Conservation (phyloP, 805 yeast genomes). For the Pichia membranifaciens region DNA sequence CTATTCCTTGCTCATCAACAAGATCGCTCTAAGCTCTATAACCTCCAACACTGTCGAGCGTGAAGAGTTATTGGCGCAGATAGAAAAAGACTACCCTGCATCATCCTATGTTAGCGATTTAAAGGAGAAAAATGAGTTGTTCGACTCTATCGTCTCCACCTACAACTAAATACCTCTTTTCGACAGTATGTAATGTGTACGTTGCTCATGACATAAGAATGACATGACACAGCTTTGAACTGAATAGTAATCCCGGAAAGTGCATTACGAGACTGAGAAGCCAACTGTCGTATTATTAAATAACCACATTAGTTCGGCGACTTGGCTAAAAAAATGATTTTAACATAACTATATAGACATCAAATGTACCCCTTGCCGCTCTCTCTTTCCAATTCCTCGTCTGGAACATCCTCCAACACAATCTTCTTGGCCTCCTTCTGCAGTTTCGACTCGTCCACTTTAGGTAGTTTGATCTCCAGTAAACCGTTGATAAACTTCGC, state of each 20-base stretch:
- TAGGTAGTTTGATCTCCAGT: constrained; percentile 47
- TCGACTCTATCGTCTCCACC: constrained; percentile 57
- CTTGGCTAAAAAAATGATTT: too few species aligned
- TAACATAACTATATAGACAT: too few species aligned
- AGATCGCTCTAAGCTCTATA: constrained; percentile 56
- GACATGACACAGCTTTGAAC: too few species aligned
- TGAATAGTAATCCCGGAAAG: too few species aligned
- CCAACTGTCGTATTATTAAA: too few species aligned
- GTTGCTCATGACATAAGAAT: too few species aligned
- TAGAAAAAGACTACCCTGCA: constrained; percentile 44
- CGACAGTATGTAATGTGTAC: too few species aligned
- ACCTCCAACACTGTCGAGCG: constrained; percentile 33
- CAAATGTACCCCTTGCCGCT: constrained; percentile 11
- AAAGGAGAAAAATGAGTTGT: constrained; percentile 54
- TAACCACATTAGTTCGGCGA: too few species aligned
- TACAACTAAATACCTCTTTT: constrained; percentile 2
- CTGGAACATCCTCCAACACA: constrained; percentile 26
- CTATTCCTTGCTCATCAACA: constrained; percentile 54
- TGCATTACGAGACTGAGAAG: too few species aligned
- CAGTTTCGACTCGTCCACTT: constrained; percentile 22
- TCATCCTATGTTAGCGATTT: constrained; percentile 48
- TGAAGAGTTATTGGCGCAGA: constrained; percentile 26
- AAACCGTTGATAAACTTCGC: constrained; percentile 52
- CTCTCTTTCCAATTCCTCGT: constrained; percentile 28
- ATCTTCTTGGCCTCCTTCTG: constrained; percentile 22